Evolutionary conservation across 768 basidiomycete genomes (phyloP).

Genomic region (Leccinellum luteum): DNA sequence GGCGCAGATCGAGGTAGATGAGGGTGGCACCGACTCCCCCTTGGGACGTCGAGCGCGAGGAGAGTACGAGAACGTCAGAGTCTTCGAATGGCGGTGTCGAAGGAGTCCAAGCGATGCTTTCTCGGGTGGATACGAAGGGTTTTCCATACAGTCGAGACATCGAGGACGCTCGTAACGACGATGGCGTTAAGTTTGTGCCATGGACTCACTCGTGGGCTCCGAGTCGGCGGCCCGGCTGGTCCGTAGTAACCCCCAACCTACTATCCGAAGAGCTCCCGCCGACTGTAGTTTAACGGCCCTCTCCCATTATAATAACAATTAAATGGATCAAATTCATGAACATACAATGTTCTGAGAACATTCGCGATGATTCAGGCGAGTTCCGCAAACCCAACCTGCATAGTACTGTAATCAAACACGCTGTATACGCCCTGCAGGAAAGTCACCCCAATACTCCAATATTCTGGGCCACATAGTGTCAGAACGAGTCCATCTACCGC

Average conservation of each 20-base stretch:
- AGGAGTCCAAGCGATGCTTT: constrained; percentile 25
- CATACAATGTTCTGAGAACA: background rate
- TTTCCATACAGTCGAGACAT: constrained; percentile 8
- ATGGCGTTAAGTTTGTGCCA: too few relatives aligned
- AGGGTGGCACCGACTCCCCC: constrained; percentile 14
- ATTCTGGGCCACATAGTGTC: background rate
- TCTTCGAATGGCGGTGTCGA: constrained; percentile 21
- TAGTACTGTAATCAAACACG: background rate
- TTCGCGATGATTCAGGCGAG: background rate
- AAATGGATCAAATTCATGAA: background rate
- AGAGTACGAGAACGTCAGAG: constrained; percentile 28
- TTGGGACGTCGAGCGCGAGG: constrained; percentile 22
- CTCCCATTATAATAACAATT: too few relatives aligned
- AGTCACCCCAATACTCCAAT: background rate
- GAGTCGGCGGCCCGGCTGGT: too few relatives aligned
- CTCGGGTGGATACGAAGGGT: constrained; percentile 20
- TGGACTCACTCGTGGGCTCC: too few relatives aligned
- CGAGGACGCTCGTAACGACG: background rate
- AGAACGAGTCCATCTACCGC: background rate
- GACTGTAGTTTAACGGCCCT: too few relatives aligned
- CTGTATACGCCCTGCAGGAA: background rate
- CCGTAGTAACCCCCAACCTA: too few relatives aligned
- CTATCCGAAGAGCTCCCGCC: too few relatives aligned
- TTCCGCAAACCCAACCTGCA: background rate
- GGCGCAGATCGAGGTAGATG: constrained; percentile 27